Evolutionary conservation across 805 yeast genomes (phyloP).

Genomic region (Cyberlindnera samutprakarnensis): DNA sequence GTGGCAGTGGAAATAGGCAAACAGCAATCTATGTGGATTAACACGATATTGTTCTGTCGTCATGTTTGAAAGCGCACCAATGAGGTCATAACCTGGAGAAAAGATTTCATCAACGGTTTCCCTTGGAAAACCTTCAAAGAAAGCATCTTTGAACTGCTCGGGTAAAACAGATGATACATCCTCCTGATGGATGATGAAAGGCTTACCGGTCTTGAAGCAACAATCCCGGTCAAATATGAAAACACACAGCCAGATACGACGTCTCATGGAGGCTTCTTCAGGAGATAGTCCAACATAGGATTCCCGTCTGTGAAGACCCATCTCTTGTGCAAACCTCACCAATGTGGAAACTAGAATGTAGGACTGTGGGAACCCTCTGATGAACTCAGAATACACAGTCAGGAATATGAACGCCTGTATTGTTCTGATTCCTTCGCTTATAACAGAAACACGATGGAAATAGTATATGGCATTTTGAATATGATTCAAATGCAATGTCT

Average conservation of each 20-base stretch:
- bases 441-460: constrained; percentile 41
- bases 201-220: constrained; percentile 39
- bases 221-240: constrained; percentile 38
- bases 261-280: constrained; percentile 30
- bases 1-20: constrained; percentile 5
- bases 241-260: constrained; percentile 43
- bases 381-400: constrained; percentile 28
- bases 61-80: constrained; percentile 1
- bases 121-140: constrained; percentile 3
- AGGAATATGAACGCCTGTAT: constrained; percentile 46
- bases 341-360: constrained; percentile 37
- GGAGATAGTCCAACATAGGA: constrained; percentile 28
- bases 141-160: constrained; percentile 5
- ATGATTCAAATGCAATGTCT: constrained; percentile 23
- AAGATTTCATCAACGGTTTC: constrained; percentile 2
- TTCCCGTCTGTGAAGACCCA: constrained; percentile 50
- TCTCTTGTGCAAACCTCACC: constrained; percentile 45
- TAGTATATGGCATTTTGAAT: constrained; percentile 39
- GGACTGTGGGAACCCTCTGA: constrained; percentile 33
- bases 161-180: constrained; percentile 25
- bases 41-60: constrained; percentile 1
- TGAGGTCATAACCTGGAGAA: constrained; percentile 4
- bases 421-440: constrained; percentile 44
- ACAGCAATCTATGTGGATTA: constrained; percentile 5
- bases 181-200: constrained; percentile 35